Conservation (phyloP, 208 protist species). For the Lotmaria passim region DNA sequence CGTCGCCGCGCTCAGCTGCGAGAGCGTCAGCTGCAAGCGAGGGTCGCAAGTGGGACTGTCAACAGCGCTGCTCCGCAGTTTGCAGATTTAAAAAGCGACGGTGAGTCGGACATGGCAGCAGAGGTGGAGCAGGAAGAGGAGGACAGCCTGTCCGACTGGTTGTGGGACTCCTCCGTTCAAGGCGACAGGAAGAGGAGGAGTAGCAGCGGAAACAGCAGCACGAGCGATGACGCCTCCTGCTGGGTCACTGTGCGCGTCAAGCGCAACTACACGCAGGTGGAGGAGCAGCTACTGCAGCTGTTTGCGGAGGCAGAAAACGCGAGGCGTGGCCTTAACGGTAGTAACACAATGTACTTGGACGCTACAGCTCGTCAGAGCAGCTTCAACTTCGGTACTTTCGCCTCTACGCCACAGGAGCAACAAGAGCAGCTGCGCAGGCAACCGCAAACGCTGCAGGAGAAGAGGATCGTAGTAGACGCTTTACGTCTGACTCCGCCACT, state of each 20-base stretch:
- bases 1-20: background rate
- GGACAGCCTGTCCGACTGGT: background rate
- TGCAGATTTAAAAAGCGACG: background rate
- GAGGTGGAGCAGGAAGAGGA: background rate
- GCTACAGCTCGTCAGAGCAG: background rate
- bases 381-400: background rate
- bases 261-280: conserved; percentile 8
- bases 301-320: conserved; percentile 21
- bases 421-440: background rate
- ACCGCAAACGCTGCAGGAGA: background rate
- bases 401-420: background rate
- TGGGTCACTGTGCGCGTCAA: background rate
- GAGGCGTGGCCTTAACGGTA: background rate
- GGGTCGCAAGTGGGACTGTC: no score
- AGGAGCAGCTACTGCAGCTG: conserved; percentile 44
- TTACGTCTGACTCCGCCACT: conserved; percentile 22
- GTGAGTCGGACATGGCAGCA: background rate
- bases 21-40: background rate
- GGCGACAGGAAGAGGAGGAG: background rate
- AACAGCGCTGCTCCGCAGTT: no score
- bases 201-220: background rate
- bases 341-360: background rate
- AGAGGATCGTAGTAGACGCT: no score
- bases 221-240: background rate
- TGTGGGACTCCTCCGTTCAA: conserved; percentile 1